Evolutionary conservation across 805 yeast genomes (phyloP).

Genomic region (Candida xiaguanensis): DNA sequence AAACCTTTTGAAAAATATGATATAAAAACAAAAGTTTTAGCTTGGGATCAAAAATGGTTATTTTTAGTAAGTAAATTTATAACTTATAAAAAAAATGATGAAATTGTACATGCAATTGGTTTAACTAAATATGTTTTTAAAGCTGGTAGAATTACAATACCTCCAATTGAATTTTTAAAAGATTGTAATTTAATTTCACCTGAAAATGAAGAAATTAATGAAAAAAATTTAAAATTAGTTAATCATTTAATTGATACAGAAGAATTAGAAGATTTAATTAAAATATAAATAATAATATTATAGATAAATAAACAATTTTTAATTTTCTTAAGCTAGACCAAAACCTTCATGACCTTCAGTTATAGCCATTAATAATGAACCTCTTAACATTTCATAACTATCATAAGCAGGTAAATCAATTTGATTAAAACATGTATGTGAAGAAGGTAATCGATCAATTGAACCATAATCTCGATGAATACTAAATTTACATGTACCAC

Average conservation of each 20-base stretch:
- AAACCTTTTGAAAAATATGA: constrained; percentile 58
- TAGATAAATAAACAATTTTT: background rate
- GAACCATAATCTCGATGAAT: constrained; percentile 88
- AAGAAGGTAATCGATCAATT: constrained; percentile 83
- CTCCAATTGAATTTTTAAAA: constrained; percentile 57
- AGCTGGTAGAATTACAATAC: constrained; percentile 68
- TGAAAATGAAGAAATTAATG: constrained; percentile 42
- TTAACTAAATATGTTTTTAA: constrained; percentile 74
- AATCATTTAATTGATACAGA: constrained; percentile 29
- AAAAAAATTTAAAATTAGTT: constrained; percentile 38
- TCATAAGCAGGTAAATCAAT: constrained; percentile 91
- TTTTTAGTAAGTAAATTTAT: constrained; percentile 65
- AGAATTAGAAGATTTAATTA: constrained; percentile 24
- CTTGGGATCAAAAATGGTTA: constrained; percentile 90
- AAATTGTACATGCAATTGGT: constrained; percentile 57
- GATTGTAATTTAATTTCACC: constrained; percentile 54
- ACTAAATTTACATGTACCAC: constrained; percentile 80
- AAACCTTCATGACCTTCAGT: constrained; percentile 97
- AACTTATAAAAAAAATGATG: constrained; percentile 20
- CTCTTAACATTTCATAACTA: constrained; percentile 79
- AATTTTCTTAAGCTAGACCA: constrained; percentile 58
- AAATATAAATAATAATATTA: background rate
- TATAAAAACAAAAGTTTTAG: constrained; percentile 56
- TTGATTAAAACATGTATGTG: constrained; percentile 97
- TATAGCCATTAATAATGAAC: constrained; percentile 75